These are phyloP conservation scores for Metschnikowia amazonensis DNA, from an alignment of 805 yeast species.

Conservation along the genomic window DNA sequence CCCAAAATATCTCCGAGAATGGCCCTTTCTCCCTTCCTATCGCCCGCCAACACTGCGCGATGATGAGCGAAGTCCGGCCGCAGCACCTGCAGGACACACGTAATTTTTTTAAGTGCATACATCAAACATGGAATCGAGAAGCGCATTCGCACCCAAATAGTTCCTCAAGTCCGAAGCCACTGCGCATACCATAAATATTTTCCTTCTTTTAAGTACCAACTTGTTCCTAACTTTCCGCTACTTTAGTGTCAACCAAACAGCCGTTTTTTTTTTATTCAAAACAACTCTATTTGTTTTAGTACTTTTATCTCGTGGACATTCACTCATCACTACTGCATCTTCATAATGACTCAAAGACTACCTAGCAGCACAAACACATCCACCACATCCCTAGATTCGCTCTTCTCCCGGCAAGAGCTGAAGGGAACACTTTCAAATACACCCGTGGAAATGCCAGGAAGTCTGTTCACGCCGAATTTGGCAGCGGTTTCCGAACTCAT, in stretches of 20 bases:
- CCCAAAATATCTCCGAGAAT: background rate
- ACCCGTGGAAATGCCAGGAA: slow-evolving; percentile 16
- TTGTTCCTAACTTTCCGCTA: background rate
- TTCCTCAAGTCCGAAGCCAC: slow-evolving; percentile 4
- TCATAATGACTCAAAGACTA: slow-evolving; percentile 4
- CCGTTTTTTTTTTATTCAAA: background rate
- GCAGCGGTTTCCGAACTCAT: slow-evolving; percentile 15
- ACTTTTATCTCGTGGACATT: too few species aligned
- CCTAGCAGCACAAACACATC: slow-evolving; percentile 19
- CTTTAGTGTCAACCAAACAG: too few species aligned
- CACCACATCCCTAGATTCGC: slow-evolving; percentile 28
- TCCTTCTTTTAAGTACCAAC: background rate
- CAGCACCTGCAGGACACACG: slow-evolving; percentile 1
- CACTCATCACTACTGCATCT: background rate
- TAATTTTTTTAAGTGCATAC: slow-evolving; percentile 6
- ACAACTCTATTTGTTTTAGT: background rate
- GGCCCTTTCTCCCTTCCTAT: background rate
- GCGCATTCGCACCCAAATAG: slow-evolving; percentile 5
- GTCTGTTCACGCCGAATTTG: slow-evolving; percentile 3
- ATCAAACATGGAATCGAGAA: slow-evolving; percentile 1
- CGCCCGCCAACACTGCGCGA: background rate
- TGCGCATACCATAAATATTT: background rate
- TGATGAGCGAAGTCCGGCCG: background rate
- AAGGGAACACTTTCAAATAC: slow-evolving; percentile 18
- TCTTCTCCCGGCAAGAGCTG: slow-evolving; percentile 20